Evolutionary conservation across 176 grass and related monocot species (phyloP).

Genomic region (Oryza glaberrima): DNA sequence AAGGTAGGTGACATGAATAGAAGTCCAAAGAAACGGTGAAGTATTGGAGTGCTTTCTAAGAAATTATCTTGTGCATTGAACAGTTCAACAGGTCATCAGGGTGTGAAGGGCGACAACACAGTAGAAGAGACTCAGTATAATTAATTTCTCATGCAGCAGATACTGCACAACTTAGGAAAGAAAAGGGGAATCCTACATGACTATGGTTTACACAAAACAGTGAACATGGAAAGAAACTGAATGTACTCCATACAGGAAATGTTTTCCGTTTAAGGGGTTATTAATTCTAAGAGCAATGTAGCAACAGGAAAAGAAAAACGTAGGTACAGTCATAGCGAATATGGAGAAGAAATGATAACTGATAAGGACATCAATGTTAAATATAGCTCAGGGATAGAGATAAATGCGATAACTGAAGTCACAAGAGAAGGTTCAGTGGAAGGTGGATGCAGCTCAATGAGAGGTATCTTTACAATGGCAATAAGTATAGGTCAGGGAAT

Average conservation of each 20-base stretch:
- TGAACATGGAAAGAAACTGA: not conserved
- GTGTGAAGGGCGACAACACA: not conserved
- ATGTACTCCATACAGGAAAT: not conserved
- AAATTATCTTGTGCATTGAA: not conserved
- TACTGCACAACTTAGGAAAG: not conserved
- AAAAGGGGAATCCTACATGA: not conserved
- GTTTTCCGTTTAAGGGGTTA: not conserved
- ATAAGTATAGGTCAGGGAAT: slow-evolving; percentile 23
- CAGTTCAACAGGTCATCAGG: not conserved
- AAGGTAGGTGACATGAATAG: not conserved
- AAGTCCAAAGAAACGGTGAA: not conserved
- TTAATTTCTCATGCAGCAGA: not conserved
- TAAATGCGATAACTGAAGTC: slow-evolving; percentile 13
- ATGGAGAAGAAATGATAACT: not conserved
- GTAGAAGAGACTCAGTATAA: not conserved
- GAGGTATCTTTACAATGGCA: not conserved
- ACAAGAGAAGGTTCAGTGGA: slow-evolving; percentile 14
- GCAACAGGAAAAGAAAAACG: not conserved
- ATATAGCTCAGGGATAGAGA: not conserved
- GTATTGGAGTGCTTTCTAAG: not conserved
- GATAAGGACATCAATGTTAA: not conserved
- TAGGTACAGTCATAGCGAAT: not conserved
- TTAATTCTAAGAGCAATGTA: slow-evolving; percentile 10
- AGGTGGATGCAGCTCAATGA: not conserved
- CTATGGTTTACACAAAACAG: not conserved